phyloP scores from a whole-genome alignment of 805 yeast genomes.

The Candida maesae region DNA sequence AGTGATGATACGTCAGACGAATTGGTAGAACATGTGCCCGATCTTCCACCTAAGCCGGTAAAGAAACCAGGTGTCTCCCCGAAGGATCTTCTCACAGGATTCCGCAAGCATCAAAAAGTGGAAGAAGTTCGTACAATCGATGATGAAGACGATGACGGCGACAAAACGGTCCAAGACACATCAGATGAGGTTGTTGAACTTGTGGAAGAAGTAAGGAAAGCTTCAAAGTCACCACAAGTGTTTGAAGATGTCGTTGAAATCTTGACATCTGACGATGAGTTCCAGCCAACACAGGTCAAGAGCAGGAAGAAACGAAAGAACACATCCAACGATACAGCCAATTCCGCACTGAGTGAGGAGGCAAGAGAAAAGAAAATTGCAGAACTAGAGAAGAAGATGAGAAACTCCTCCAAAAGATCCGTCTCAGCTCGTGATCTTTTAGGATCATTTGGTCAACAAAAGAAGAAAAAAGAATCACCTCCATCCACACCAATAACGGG shows the following conservation, averaged over 20 bases:
- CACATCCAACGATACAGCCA: no score
- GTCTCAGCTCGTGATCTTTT: slow-evolving; percentile 21
- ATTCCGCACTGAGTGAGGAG: slow-evolving; percentile 13
- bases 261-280: slow-evolving; percentile 14
- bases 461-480: background rate
- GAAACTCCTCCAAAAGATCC: slow-evolving; percentile 9
- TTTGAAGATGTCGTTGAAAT: slow-evolving; percentile 15
- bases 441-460: slow-evolving; percentile 9
- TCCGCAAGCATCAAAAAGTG: background rate
- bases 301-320: background rate
- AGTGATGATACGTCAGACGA: background rate
- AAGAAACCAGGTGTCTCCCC: slow-evolving; percentile 5
- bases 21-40: background rate
- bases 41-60: background rate
- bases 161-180: no score
- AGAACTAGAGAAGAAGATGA: slow-evolving; percentile 24
- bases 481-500: background rate
- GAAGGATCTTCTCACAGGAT: slow-evolving; percentile 8
- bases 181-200: background rate
- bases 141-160: background rate
- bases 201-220: background rate
- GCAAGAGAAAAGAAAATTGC: slow-evolving; percentile 15
- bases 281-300: slow-evolving; percentile 2
- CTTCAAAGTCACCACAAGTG: background rate
- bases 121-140: background rate